Evolutionary conservation across 106 monocot species (phyloP).

Genomic region (Allium sativum): DNA sequence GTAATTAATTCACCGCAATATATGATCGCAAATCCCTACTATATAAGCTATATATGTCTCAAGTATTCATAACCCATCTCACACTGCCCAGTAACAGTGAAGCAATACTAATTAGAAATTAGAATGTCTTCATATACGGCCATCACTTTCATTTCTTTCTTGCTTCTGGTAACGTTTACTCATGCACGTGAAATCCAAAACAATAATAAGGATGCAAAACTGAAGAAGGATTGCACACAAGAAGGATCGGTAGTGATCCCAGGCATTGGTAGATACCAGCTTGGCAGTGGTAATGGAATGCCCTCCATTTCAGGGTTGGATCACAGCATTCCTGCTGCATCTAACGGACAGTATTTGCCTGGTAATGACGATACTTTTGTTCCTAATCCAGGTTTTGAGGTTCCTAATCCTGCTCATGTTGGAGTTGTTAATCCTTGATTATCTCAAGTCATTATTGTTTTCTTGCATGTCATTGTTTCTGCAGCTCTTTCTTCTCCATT

Average conservation of each 20-base stretch:
- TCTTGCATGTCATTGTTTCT: too few species aligned
- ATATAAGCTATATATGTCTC: too few species aligned
- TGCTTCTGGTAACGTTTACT: background rate
- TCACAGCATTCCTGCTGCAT: constrained; percentile 20
- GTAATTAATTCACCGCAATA: too few species aligned
- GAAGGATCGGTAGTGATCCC: constrained; percentile 14
- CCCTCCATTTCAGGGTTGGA: constrained; percentile 12
- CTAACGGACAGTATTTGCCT: constrained; percentile 6
- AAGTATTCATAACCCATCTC: too few species aligned
- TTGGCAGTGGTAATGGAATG: constrained; percentile 3
- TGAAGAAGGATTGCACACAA: background rate
- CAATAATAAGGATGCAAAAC: background rate
- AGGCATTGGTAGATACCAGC: constrained; percentile 6
- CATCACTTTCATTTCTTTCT: background rate
- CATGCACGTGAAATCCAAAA: background rate
- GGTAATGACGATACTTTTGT: constrained; percentile 25
- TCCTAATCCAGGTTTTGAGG: constrained; percentile 21
- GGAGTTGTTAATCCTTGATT: background rate
- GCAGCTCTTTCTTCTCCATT: too few species aligned
- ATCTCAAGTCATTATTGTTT: too few species aligned
- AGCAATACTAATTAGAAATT: too few species aligned
- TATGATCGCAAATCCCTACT: too few species aligned
- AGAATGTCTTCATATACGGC: background rate
- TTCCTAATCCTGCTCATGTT: constrained; percentile 19
- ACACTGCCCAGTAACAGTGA: too few species aligned